Base-by-base conservation (phyloP, 2,329 filamentous ascomycete genomes). In the Xylariaceae sp. region DNA sequence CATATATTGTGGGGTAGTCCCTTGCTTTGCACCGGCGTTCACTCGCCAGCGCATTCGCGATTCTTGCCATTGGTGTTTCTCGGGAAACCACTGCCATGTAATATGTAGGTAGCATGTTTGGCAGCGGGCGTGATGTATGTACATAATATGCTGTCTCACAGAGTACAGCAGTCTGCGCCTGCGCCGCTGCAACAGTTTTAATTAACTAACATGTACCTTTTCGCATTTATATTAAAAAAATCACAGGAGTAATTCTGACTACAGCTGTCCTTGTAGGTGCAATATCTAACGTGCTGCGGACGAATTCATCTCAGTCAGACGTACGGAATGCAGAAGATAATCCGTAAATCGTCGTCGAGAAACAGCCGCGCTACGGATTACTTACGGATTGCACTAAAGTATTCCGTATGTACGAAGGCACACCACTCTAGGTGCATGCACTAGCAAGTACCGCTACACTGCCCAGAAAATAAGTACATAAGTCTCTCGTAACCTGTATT, bases 91-190 rank as follows among this genome's bases (percentile, higher is more conserved):
- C 50, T 39, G 50, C 9, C 30, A 17, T 23, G 13, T 5, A 30
- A 30, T 30, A 4, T 30, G 23, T 30, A 30, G 23, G 23, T 52
- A 37, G 10, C 23, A 35, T 52, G 17, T 53, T 23, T 34, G 15
- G 37, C 49, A 51, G 49, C 49, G 18, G 10, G n/a, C 23, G n/a
- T 15, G 17, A 39, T 47, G 13, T 30, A 47, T 45, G 39, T 34
- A 53, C 17, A 18, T 11, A 59, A 51, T 41, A 41, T 51, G 57
- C 45, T 58, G 61, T 63, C 54, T 58, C 6, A 63, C 59, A 59
- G 55, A 55, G 51, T 39, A 63, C 61, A 51, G 30, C 61, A 59
- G 52, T 15, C 45, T 63, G 53, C 56, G 41, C 9, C 10, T 53
- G 56, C 47, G 47, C 53, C 56, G 51, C 53, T 30, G 8, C 51